A percentile compares a stretch with the other conserved stretches of the same genome.
Conservation (phyloP, 768 basidiomycete genomes). For the Psilocybe subaeruginosa region DNA sequence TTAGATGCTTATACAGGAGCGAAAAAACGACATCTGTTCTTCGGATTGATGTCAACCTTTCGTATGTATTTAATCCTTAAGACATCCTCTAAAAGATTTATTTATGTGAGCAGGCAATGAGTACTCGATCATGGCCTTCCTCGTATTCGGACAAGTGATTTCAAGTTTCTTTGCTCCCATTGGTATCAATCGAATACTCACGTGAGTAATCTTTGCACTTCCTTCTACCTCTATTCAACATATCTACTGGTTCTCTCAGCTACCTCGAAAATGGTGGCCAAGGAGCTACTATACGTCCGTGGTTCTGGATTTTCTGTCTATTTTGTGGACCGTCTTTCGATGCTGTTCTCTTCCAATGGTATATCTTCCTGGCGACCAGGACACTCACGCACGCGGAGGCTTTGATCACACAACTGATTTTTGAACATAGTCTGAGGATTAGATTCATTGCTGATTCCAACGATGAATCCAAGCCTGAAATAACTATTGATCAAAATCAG, state of each 20-base stretch:
- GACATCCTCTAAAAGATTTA: not conserved
- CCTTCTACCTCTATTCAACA: not conserved
- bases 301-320: conserved; percentile 50
- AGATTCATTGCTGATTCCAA: conserved; percentile 50
- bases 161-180: conserved; percentile 38
- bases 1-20: conserved; percentile 42
- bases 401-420: conserved; percentile 42
- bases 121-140: conserved; percentile 30
- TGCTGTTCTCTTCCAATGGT: conserved; percentile 55
- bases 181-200: conserved; percentile 18
- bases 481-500: conserved; percentile 42
- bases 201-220: not conserved
- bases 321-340: conserved; percentile 49
- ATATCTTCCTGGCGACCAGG: conserved; percentile 52
- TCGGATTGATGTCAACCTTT: conserved; percentile 44
- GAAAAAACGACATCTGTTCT: conserved; percentile 38
- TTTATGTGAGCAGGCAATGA: conserved; percentile 24
- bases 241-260: conserved; percentile 26
- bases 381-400: conserved; percentile 43
- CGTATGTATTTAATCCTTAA: conserved; percentile 16
- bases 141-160: conserved; percentile 29
- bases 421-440: conserved; percentile 56
- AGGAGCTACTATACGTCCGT: conserved; percentile 42
- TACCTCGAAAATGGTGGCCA: conserved; percentile 59
- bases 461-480: not conserved